A percentile compares a stretch with the other conserved stretches of the same genome.
Evolutionary conservation across 2,329 filamentous ascomycete genomes (phyloP).

Genomic region (Chaetomium sp.): DNA sequence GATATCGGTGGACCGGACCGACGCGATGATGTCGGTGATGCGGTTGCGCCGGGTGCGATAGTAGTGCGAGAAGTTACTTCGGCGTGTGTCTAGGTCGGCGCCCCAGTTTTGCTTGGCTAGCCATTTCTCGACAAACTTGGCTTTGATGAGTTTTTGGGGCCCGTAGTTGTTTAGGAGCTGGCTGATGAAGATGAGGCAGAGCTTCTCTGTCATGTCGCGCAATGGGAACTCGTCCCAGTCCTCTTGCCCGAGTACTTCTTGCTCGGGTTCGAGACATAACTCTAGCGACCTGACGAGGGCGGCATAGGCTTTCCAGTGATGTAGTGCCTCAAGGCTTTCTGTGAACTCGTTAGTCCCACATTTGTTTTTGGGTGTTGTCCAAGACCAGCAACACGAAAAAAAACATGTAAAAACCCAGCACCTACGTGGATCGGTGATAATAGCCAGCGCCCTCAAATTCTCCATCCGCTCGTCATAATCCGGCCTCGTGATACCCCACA

Average conservation of each 20-base stretch:
- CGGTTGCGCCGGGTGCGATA: conserved; percentile 44
- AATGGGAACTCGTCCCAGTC: conserved; percentile 58
- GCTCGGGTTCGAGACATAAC: conserved; percentile 46
- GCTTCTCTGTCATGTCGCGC: conserved; percentile 55
- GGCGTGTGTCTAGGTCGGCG: conserved; percentile 43
- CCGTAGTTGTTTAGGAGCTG: conserved; percentile 56
- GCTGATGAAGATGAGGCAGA: conserved; percentile 51
- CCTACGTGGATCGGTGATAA: conserved; percentile 46
- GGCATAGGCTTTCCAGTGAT: conserved; percentile 45
- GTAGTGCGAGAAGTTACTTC: conserved; percentile 49
- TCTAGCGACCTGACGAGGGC: conserved; percentile 57
- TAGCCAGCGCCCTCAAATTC: conserved; percentile 49
- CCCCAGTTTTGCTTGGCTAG: conserved; percentile 68
- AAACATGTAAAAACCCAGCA: not conserved
- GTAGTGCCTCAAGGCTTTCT: conserved; percentile 41
- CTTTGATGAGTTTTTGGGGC: conserved; percentile 50
- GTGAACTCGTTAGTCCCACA: conserved; percentile 24
- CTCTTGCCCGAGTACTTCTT: conserved; percentile 46
- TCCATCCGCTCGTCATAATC: conserved; percentile 53
- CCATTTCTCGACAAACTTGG: conserved; percentile 65
- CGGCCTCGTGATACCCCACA: conserved; percentile 53
- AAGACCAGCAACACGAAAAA: not conserved
- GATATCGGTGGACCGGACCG: conserved; percentile 41
- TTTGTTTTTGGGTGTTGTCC: not conserved
- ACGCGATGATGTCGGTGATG: conserved; percentile 47